A percentile compares a stretch with the other conserved stretches of the same genome.
phyloP scores from a whole-genome alignment of 208 protist species.

The Trypanosoma theileri region DNA sequence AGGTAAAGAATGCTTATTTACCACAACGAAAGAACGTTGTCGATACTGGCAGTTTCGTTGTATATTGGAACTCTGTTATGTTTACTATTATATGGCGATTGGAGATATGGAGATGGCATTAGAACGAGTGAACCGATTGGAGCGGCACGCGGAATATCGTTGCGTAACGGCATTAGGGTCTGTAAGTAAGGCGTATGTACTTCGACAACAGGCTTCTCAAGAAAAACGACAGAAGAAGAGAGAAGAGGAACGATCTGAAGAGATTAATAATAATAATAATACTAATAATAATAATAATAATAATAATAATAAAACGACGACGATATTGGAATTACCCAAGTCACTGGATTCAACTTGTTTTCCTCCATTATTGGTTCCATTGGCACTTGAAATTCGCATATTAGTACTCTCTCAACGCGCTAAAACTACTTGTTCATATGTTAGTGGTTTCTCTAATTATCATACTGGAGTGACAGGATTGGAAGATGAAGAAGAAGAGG shows the following conservation, averaged over 20 bases:
- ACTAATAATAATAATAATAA: too few relatives aligned
- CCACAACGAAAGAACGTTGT: conserved; percentile 8
- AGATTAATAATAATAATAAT: too few relatives aligned
- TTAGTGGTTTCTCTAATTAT: neutral
- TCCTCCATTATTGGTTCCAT: conserved; percentile 23
- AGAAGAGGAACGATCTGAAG: neutral
- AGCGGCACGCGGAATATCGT: conserved; percentile 25
- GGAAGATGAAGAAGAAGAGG: neutral
- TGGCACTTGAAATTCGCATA: conserved; percentile 27
- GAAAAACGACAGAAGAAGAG: neutral
- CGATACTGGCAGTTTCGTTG: conserved; percentile 36
- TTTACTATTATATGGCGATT: conserved; percentile 51
- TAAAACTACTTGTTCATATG: neutral
- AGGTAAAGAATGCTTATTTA: conserved; percentile 28
- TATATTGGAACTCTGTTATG: conserved; percentile 32
- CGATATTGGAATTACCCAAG: neutral
- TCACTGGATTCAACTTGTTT: neutral
- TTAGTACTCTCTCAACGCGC: conserved; percentile 15
- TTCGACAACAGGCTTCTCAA: neutral
- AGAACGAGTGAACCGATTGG: conserved; percentile 17
- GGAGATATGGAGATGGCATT: conserved; percentile 34
- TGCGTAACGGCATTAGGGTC: conserved; percentile 20
- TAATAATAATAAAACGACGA: neutral
- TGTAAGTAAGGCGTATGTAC: conserved; percentile 1
- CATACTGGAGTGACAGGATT: neutral